A percentile compares a stretch with the other conserved stretches of the same genome.
These are phyloP conservation scores for Vigna reflexopilosa DNA, from an alignment of 306 rosid genomes.

Conservation along the genomic window DNA sequence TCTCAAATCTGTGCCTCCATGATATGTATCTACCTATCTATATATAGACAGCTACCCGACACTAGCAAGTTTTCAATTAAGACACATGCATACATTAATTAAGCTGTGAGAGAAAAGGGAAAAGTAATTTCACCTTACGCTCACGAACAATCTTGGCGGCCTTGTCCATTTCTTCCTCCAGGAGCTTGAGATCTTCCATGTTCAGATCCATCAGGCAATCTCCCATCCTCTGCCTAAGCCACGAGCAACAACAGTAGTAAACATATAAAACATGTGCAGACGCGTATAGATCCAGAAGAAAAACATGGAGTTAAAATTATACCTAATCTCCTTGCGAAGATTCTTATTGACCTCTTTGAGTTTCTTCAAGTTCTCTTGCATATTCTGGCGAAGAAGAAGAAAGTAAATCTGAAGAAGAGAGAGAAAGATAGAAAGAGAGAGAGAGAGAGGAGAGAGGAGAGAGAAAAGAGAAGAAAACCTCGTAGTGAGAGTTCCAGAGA, in stretches of 20 bases:
- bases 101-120: constrained; percentile 15
- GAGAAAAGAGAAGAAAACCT: constrained; percentile 52
- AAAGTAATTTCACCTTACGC: constrained; percentile 61
- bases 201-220: constrained; percentile 64
- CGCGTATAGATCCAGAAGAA: background rate
- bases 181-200: constrained; percentile 61
- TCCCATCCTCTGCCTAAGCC: constrained; percentile 79
- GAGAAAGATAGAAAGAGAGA: no score
- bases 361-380: constrained; percentile 74
- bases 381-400: constrained; percentile 50
- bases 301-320: constrained; percentile 5
- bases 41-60: background rate
- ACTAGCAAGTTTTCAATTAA: background rate
- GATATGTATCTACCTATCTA: background rate
- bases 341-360: constrained; percentile 67
- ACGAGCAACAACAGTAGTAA: background rate
- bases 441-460: background rate
- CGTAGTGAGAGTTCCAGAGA: constrained; percentile 82
- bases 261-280: background rate
- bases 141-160: constrained; percentile 65
- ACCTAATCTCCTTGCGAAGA: constrained; percentile 84
- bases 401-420: background rate
- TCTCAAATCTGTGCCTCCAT: background rate
- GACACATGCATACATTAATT: background rate
- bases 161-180: constrained; percentile 71